These are phyloP conservation scores for Magnusiomyces fungicola DNA, from an alignment of 1,139 yeast species.

Conservation along the genomic window DNA sequence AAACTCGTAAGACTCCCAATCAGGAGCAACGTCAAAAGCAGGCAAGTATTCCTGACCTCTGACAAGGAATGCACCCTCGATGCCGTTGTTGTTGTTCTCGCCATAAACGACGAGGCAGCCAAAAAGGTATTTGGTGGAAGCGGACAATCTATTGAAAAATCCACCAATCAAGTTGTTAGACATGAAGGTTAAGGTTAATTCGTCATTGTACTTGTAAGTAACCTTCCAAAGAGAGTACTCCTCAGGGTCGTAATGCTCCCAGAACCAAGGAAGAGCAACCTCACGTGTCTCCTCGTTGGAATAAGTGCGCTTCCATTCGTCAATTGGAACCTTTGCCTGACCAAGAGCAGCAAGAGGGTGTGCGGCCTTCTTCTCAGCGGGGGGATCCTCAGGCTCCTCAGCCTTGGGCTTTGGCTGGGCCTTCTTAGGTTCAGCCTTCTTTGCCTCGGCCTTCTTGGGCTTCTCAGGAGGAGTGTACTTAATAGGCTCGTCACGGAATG, in stretches of 20 bases:
- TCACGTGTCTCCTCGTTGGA: slow-evolving; percentile 97
- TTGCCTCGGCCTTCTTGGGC: no score
- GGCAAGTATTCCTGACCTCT: slow-evolving; percentile 91
- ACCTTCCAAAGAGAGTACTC: slow-evolving; percentile 97
- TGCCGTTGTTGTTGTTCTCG: slow-evolving; percentile 97
- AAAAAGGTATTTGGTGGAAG: slow-evolving; percentile 88
- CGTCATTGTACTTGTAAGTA: slow-evolving; percentile 96
- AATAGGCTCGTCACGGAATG: slow-evolving; percentile 56
- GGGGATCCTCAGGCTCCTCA: slow-evolving; percentile 34
- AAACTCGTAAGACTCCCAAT: slow-evolving; percentile 84
- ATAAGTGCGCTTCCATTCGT: slow-evolving; percentile 95
- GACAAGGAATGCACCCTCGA: slow-evolving; percentile 87
- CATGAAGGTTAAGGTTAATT: slow-evolving; percentile 94
- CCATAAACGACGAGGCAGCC: slow-evolving; percentile 95
- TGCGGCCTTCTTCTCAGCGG: slow-evolving; percentile 56
- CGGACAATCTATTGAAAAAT: slow-evolving; percentile 92
- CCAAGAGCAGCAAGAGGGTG: slow-evolving; percentile 90
- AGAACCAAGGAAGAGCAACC: slow-evolving; percentile 95
- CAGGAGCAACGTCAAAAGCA: slow-evolving; percentile 98
- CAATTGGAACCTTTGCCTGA: slow-evolving; percentile 58
- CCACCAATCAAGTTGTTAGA: slow-evolving; percentile 98
- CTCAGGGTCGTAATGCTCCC: slow-evolving; percentile 86
- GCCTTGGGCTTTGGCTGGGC: slow-evolving; percentile 29
- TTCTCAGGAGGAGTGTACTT: slow-evolving; percentile 75
- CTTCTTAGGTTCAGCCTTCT: slow-evolving; percentile 10